Base-by-base conservation (phyloP, 495 filamentous ascomycete genomes). In the Aspergillus homomorphus region DNA sequence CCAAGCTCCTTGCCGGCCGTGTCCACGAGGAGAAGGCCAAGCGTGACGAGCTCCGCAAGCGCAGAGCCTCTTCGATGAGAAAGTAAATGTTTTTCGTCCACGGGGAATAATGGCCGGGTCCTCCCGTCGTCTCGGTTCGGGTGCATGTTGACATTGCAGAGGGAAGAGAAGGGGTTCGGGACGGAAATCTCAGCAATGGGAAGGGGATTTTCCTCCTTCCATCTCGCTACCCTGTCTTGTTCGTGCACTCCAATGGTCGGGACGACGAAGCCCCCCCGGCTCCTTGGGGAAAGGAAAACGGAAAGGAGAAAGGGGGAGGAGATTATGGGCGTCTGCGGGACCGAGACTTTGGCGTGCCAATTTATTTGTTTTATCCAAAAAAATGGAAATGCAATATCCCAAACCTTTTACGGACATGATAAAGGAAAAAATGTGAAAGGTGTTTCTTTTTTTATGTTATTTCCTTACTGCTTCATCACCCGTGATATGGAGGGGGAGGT, bases 31-130 rank as follows among this genome's bases (percentile, higher is more conserved):
- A 90, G 83, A 96, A 96, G 81, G 82, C 87, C 66, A 87, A 88
- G 80, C 91, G 90, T 82, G 86, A 84, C 56, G 93, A 98, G 82
- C 76, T 87, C 74, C 90, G 90, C 80, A 98, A 98, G 87, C 87
- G 94, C 66, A 83, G 94, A 69, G 93, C 92, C 62, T 94, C 89
- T 72, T 98, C 94, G 59, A 93, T 97, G 91, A 85, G 84, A 77
- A 94, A 95, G 84, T 91, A 92, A 79, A 79, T 70, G 62, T 66
- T 71, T 73, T 69, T 66, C 67, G 62, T 66, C 67, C 57, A 38
- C 33, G 58, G 59, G 58, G 72, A 62, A 69, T 72, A 70, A 74
- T 75, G 69, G 73, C 68, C 69, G 66, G 64, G 70, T 67, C 62
- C n/a, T 48, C 9, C 2, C 15, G 14, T 66, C 59, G 65, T 67